These are phyloP conservation scores for Kluyveromyces sp. DNA, from an alignment of 1,139 yeast genomes.

Conservation along the genomic window DNA sequence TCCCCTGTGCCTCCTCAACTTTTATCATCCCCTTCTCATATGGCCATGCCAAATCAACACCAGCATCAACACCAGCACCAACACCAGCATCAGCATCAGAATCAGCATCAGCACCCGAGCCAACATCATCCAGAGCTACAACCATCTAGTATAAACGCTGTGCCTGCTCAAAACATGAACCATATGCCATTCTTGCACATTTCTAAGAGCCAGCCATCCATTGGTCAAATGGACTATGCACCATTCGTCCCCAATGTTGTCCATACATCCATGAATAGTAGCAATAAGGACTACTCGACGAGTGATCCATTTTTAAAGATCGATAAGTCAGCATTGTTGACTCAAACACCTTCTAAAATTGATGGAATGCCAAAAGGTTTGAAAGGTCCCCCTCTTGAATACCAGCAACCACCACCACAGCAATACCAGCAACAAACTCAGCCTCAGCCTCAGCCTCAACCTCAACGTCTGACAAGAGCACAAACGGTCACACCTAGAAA, in stretches of 20 bases:
- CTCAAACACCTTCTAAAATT: neutral
- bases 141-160: neutral
- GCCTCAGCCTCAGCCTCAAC: neutral
- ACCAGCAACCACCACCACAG: neutral
- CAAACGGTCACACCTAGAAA: neutral
- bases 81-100: neutral
- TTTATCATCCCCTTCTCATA: neutral
- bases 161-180: no score
- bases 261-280: neutral
- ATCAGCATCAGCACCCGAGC: neutral
- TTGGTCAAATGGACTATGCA: neutral
- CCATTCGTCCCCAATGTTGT: neutral
- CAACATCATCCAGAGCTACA: neutral
- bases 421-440: neutral
- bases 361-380: neutral
- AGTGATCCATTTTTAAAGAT: conserved; percentile 8
- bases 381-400: neutral
- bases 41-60: neutral
- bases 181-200: neutral
- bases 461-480: neutral
- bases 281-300: neutral
- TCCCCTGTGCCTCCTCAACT: neutral
- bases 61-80: neutral
- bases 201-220: conserved; percentile 6
- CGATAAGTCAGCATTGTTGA: conserved; percentile 3